phyloP scores from a whole-genome alignment of 2,329 filamentous ascomycete species.

The Colletotrichum neosansevieriae region DNA sequence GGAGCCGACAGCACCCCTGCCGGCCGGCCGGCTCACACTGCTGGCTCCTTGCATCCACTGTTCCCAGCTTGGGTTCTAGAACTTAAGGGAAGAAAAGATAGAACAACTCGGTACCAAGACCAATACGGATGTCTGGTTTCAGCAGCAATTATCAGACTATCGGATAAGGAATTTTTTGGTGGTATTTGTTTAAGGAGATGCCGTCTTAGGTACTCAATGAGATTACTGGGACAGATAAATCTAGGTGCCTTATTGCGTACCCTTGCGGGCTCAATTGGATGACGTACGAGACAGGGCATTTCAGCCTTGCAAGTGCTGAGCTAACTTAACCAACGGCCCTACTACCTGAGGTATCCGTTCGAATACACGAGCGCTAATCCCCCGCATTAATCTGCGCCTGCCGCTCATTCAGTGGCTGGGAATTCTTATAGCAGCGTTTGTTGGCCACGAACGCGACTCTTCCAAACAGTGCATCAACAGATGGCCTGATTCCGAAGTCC shows the following conservation, averaged over 20 bases:
- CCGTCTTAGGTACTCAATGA: neutral
- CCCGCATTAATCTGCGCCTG: constrained; percentile 17
- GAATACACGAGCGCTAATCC: constrained; percentile 13
- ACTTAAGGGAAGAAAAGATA: constrained; percentile 40
- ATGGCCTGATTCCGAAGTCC: neutral
- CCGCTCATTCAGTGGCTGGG: constrained; percentile 8
- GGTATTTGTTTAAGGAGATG: neutral
- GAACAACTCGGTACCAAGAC: constrained; percentile 24
- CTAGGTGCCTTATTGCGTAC: neutral
- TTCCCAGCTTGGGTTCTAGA: constrained; percentile 34
- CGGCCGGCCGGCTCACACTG: constrained; percentile 12
- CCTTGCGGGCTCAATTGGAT: constrained; percentile 16
- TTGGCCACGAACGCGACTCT: neutral
- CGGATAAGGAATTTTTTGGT: neutral
- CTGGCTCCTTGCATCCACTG: constrained; percentile 27
- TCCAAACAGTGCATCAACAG: neutral
- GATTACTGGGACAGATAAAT: neutral
- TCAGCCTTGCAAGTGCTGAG: constrained; percentile 6
- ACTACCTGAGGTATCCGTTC: constrained; percentile 1
- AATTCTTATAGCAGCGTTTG: neutral
- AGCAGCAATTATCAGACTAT: constrained; percentile 3
- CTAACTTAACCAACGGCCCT: neutral
- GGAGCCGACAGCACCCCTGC: constrained; percentile 33
- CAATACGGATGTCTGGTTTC: constrained; percentile 3
- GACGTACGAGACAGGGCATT: constrained; percentile 33